Evolutionary conservation across 1,284 basidiomycete species (phyloP).

Genomic region (Trametes hirsuta): DNA sequence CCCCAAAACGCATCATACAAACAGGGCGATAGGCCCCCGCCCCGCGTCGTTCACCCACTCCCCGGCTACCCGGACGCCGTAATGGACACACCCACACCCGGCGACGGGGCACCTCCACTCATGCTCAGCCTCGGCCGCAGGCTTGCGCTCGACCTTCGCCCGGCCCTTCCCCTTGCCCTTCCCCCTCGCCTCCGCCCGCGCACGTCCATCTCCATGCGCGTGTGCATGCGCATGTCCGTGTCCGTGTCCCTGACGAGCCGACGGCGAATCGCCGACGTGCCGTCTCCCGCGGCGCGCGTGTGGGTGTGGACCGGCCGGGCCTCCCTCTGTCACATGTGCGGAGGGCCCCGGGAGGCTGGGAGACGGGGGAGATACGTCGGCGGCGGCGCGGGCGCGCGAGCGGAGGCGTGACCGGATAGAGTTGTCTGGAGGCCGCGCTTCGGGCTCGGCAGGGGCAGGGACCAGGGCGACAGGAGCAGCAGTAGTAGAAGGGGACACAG

Average conservation of each 20-base stretch:
- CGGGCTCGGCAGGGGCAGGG: background rate
- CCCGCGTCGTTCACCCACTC: constrained; percentile 51
- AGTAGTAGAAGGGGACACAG: background rate
- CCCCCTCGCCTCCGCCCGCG: constrained; percentile 3
- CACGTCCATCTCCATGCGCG: background rate
- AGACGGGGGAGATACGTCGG: constrained; percentile 7
- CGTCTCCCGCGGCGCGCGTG: background rate
- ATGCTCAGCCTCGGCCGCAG: constrained; percentile 46
- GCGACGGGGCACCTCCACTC: constrained; percentile 68
- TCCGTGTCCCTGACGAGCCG: background rate
- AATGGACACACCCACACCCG: constrained; percentile 55
- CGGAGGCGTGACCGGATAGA: constrained; percentile 25
- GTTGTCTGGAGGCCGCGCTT: background rate
- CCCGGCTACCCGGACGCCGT: constrained; percentile 56
- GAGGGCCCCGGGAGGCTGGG: background rate
- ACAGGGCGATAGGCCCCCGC: constrained; percentile 51
- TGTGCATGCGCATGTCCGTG: background rate
- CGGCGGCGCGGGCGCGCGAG: constrained; percentile 13
- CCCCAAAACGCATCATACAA: constrained; percentile 36
- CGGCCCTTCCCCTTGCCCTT: constrained; percentile 45
- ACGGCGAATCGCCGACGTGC: background rate
- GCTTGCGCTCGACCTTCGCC: constrained; percentile 32
- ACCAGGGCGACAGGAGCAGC: too few species aligned
- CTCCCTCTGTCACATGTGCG: constrained; percentile 2
- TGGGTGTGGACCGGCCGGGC: background rate